Evolutionary conservation across 2,329 filamentous ascomycete species (phyloP), one percentile per base, ranked within the genome.

Genomic region (Cryphonectria japonica): DNA sequence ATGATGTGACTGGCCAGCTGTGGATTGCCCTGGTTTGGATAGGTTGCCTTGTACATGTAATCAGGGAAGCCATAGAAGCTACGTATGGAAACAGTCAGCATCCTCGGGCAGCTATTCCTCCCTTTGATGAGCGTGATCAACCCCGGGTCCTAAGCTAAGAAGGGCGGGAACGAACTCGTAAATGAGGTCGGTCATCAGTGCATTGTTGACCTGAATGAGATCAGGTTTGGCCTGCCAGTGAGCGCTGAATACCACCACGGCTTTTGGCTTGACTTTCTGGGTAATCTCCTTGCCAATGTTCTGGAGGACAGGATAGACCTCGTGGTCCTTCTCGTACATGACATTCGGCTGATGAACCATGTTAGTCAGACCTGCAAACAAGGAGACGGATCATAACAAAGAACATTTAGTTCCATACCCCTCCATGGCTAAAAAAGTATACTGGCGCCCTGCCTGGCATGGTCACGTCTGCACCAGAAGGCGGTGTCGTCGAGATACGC

Each of bases 201-300:
- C 89, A 11, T 86, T 88, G 78, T 93, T 93, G 75, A 93, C 85
- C 76, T 91, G 83, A 73, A 93, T 86, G 3, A 82, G 84, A 75
- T 85, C 82, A 54, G 80, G 80, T 69, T 77, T 81, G 62, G 85
- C 89, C 80, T 93, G 89, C 92, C 92, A 94, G 79, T 95, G 92
- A 0, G 91, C 92, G 0, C 92, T 93, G 78, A 95, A 91, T 37
- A 94, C 90, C 0, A 94, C 88, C 22, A 94, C 86, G 1, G 91
- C 92, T 73, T 88, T 90, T 1, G 92, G 92, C 76, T 90, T 91
- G 60, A 93, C 88, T 73, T 88, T 87, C 39, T 86, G 83, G 0
- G 91, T 93, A 77, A 94, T 93, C 76, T 94, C 91, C 9, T 79
- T 83, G 59, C 92, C 92, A 67, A 93, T 89, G 34, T 84, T 78